A percentile compares a stretch with the other conserved stretches of the same genome.
phyloP scores from a whole-genome alignment of 202 grass and related monocot genomes.

The Bolboschoenoplectus hybrid region DNA sequence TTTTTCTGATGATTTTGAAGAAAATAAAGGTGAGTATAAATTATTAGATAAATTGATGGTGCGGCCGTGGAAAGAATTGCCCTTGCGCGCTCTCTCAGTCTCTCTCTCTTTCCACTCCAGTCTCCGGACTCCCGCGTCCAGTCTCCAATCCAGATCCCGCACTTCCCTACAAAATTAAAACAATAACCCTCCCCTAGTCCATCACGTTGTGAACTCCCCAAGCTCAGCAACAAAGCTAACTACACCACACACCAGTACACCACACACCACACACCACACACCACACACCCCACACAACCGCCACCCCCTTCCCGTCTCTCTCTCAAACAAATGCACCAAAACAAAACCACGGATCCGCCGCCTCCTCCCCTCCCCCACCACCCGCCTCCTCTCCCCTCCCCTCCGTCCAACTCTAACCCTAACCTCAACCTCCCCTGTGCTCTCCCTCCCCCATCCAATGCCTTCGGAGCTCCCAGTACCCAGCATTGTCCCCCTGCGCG shows the following conservation, averaged over 20 bases:
- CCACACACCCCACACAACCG: slow-evolving; percentile 40
- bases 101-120: neutral
- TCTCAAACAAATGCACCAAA: slow-evolving; percentile 25
- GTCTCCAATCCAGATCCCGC: slow-evolving; percentile 25
- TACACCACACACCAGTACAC: slow-evolving; percentile 6
- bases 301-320: slow-evolving; percentile 30
- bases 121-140: neutral
- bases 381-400: slow-evolving; percentile 52
- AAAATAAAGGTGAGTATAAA: no score
- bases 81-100: neutral
- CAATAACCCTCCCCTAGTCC: slow-evolving; percentile 14
- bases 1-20: no score
- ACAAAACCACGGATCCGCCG: slow-evolving; percentile 29
- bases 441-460: slow-evolving; percentile 44
- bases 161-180: slow-evolving; percentile 31
- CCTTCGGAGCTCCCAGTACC: neutral
- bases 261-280: slow-evolving; percentile 30
- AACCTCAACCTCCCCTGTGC: slow-evolving; percentile 46
- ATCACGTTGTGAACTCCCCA: neutral
- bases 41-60: no score
- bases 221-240: slow-evolving; percentile 33
- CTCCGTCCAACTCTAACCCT: slow-evolving; percentile 44
- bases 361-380: slow-evolving; percentile 20
- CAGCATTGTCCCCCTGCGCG: slow-evolving; percentile 41
- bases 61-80: no score